phyloP scores from a whole-genome alignment of 2,329 filamentous ascomycete genomes.

The Botryotinia convoluta region DNA sequence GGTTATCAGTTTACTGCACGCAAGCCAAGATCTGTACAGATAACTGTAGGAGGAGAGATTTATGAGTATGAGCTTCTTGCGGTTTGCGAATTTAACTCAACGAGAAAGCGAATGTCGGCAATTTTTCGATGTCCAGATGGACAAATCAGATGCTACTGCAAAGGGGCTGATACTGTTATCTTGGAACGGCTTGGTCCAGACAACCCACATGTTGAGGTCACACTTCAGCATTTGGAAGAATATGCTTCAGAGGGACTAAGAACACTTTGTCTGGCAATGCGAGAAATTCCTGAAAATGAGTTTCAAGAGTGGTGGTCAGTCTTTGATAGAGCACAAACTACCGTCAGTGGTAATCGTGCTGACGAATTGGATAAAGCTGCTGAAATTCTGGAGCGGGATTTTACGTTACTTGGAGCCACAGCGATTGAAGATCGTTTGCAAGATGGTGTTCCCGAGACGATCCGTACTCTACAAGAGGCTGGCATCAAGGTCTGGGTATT shows the following conservation, averaged over 20 bases:
- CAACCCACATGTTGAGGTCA: constrained; percentile 85
- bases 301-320: constrained; percentile 84
- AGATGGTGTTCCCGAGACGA: constrained; percentile 96
- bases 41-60: constrained; percentile 69
- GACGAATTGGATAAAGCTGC: constrained; percentile 97
- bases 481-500: constrained; percentile 99
- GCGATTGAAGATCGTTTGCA: constrained; percentile 97
- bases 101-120: constrained; percentile 94
- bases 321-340: constrained; percentile 84
- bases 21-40: constrained; percentile 84
- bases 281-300: constrained; percentile 86
- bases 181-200: constrained; percentile 81
- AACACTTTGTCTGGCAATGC: constrained; percentile 91
- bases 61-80: constrained; percentile 87
- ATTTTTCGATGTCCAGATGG: constrained; percentile 96
- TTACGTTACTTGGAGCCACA: constrained; percentile 88
- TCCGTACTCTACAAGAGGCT: constrained; percentile 92
- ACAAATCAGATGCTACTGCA: constrained; percentile 90
- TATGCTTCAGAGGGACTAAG: constrained; percentile 95
- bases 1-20: constrained; percentile 90
- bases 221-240: constrained; percentile 92
- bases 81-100: constrained; percentile 99
- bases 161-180: constrained; percentile 97
- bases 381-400: constrained; percentile 90
- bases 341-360: constrained; percentile 84